A percentile compares a stretch with the other conserved stretches of the same genome.
Evolutionary conservation across 192 early-diverging fungal species (phyloP).

Genomic region (Coemansia aciculifera): DNA sequence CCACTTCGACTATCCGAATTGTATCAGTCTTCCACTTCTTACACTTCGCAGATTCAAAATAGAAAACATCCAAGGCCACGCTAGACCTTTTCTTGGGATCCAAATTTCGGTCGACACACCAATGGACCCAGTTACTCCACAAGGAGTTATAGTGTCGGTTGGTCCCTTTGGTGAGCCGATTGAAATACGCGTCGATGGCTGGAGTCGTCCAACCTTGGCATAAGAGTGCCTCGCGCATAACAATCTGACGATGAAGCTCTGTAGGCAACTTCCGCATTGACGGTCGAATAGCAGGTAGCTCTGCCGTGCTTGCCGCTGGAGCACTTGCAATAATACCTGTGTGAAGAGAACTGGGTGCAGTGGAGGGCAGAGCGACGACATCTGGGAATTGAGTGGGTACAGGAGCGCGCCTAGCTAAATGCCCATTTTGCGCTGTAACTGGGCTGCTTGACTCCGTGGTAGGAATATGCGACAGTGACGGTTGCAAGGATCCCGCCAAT

Average conservation of each 20-base stretch:
- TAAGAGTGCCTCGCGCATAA: background rate
- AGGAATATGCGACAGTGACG: too few relatives aligned
- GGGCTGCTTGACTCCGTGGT: too few relatives aligned
- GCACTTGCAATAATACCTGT: background rate
- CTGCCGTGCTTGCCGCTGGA: background rate
- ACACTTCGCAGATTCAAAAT: background rate
- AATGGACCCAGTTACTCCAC: background rate
- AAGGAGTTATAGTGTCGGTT: background rate
- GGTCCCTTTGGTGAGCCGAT: background rate
- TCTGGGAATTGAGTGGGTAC: too few relatives aligned
- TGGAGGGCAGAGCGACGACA: too few relatives aligned
- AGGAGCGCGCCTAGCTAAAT: too few relatives aligned
- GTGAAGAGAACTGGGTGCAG: too few relatives aligned
- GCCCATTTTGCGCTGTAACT: too few relatives aligned
- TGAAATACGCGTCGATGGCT: background rate
- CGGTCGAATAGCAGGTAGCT: background rate
- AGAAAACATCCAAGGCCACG: background rate
- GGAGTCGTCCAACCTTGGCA: background rate
- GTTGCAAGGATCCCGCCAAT: background rate
- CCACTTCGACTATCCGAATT: slow-evolving; percentile 8
- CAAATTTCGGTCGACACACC: background rate
- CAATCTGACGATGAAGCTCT: background rate
- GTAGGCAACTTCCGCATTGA: background rate
- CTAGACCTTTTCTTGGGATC: background rate
- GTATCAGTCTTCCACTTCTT: background rate